Evolutionary conservation across 1,139 yeast species (phyloP).

Genomic region (Lodderomyces margitis): DNA sequence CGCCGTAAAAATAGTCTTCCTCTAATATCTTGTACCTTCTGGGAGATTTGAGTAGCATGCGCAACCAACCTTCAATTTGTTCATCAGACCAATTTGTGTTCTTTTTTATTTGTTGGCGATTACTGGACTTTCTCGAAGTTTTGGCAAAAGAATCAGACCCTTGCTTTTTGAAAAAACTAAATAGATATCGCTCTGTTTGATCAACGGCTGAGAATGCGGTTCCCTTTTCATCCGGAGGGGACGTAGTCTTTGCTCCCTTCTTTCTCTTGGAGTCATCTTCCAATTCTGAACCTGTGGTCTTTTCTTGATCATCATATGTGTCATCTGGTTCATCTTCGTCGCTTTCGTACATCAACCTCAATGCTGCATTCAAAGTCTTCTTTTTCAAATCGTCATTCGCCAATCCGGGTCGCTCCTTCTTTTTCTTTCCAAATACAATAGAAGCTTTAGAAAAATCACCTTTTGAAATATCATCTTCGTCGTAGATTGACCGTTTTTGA

Average conservation of each 20-base stretch:
- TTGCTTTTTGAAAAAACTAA: constrained; percentile 53
- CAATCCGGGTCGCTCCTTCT: constrained; percentile 8
- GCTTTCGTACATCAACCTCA: constrained; percentile 62
- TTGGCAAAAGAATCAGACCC: constrained; percentile 50
- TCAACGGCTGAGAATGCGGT: constrained; percentile 10
- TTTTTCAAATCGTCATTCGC: constrained; percentile 38
- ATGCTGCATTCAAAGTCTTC: constrained; percentile 60
- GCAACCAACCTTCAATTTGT: constrained; percentile 91
- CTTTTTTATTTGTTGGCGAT: constrained; percentile 51
- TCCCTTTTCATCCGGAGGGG: constrained; percentile 6
- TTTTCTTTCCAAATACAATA: constrained; percentile 24
- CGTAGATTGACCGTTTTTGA: constrained; percentile 24
- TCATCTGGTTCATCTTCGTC: constrained; percentile 86
- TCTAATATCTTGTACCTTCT: constrained; percentile 58
- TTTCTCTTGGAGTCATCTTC: constrained; percentile 16
- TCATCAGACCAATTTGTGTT: constrained; percentile 77
- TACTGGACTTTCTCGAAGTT: constrained; percentile 48
- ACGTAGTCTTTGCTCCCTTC: constrained; percentile 8
- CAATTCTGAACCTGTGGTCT: constrained; percentile 32
- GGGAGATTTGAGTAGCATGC: constrained; percentile 69
- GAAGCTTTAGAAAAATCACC: constrained; percentile 20
- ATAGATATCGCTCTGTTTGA: constrained; percentile 44
- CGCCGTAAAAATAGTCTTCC: constrained; percentile 52
- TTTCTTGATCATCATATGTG: constrained; percentile 75
- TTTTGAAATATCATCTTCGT: constrained; percentile 28